Conservation (phyloP, 129 eudicot genomes). For the Arctium lappa region DNA sequence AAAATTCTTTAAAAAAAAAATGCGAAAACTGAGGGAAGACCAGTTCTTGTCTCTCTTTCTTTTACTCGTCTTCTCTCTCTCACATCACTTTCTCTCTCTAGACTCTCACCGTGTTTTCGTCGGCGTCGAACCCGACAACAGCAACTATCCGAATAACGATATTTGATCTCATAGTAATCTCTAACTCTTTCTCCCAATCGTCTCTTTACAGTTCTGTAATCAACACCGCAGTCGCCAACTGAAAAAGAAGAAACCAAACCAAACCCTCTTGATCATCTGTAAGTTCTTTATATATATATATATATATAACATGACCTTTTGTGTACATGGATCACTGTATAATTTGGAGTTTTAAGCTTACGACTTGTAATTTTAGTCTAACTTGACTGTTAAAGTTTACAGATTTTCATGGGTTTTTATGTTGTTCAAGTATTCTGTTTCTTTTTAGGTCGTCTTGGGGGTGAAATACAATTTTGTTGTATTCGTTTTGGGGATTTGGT, state of each 20-base stretch:
- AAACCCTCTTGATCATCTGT: slow-evolving; percentile 26
- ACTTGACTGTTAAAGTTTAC: neutral
- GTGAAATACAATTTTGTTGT: neutral
- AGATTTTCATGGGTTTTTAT: neutral
- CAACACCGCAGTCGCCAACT: neutral
- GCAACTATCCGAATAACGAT: slow-evolving; percentile 12
- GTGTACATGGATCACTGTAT: slow-evolving; percentile 2
- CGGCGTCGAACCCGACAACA: slow-evolving; percentile 24
- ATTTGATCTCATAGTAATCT: slow-evolving; percentile 10
- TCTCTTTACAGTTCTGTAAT: neutral
- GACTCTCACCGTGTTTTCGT: slow-evolving; percentile 29
- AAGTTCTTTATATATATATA: neutral
- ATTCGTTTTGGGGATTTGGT: slow-evolving; percentile 2
- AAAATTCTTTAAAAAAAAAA: slow-evolving; percentile 5
- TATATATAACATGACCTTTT: too few relatives aligned
- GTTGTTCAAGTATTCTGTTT: slow-evolving; percentile 1
- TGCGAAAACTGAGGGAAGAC: slow-evolving; percentile 13
- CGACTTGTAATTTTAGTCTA: neutral
- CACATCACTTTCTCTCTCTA: slow-evolving; percentile 28
- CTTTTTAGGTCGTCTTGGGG: neutral
- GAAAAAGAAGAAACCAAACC: neutral
- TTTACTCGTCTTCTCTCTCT: slow-evolving; percentile 20
- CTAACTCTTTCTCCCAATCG: neutral
- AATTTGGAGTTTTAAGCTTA: neutral
- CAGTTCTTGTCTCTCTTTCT: slow-evolving; percentile 13